Conservation (phyloP, 2,329 filamentous ascomycete species). For the Verticillium zaregamsianum region DNA sequence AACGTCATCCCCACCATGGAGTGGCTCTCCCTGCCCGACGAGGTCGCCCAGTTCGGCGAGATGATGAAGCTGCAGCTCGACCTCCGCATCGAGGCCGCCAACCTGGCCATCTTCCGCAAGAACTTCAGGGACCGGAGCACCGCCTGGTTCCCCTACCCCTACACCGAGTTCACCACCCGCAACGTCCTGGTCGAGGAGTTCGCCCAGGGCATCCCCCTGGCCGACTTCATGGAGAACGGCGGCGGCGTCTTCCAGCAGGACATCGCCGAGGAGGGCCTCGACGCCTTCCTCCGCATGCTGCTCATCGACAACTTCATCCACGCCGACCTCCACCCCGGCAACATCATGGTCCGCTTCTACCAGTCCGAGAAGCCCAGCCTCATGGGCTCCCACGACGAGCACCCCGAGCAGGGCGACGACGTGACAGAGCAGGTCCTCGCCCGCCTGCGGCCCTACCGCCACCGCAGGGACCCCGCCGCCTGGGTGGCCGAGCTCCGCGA, state of each 20-base stretch:
- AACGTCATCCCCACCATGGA: conserved; percentile 91
- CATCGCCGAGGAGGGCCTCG: conserved; percentile 89
- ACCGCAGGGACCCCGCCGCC: conserved; percentile 55
- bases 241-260: conserved; percentile 91
- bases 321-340: conserved; percentile 92
- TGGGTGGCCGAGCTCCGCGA: conserved; percentile 73
- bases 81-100: conserved; percentile 88
- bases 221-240: conserved; percentile 85
- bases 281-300: conserved; percentile 95
- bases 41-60: conserved; percentile 88
- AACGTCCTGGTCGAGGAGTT: conserved; percentile 94
- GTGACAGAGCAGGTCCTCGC: conserved; percentile 84
- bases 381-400: conserved; percentile 19
- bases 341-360: conserved; percentile 99
- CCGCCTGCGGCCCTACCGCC: conserved; percentile 69
- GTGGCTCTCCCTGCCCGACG: conserved; percentile 93
- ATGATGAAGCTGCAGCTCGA: conserved; percentile 99
- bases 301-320: conserved; percentile 97
- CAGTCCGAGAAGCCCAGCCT: conserved; percentile 71
- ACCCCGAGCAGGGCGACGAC: conserved; percentile 53
- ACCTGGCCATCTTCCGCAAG: conserved; percentile 80
- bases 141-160: conserved; percentile 95
- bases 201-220: conserved; percentile 86
- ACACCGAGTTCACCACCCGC: conserved; percentile 86
- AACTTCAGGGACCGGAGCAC: conserved; percentile 88